phyloP scores from a whole-genome alignment of 1,284 basidiomycete genomes.

The Moesziomyces aphidis region DNA sequence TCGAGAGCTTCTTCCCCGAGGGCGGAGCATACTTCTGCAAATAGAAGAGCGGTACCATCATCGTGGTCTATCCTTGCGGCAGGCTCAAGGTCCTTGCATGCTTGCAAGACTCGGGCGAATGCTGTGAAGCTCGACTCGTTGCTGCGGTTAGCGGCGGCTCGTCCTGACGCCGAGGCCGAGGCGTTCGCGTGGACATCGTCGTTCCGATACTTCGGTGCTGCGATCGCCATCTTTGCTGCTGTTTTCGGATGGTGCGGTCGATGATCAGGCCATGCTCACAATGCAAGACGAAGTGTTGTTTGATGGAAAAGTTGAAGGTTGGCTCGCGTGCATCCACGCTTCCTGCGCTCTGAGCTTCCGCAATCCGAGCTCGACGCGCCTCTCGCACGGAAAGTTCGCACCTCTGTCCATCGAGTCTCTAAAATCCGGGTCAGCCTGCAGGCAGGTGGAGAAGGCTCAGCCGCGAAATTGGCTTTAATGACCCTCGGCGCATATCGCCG shows the following conservation, averaged over 20 bases:
- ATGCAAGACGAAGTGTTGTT: conserved; percentile 27
- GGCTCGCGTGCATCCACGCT: conserved; percentile 10
- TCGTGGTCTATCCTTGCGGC: conserved; percentile 46
- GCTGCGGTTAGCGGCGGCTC: conserved; percentile 9
- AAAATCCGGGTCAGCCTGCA: background rate
- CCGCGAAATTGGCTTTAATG: conserved; percentile 16
- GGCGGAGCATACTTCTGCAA: conserved; percentile 55
- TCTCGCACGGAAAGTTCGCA: conserved; percentile 20
- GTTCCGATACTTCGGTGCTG: conserved; percentile 6
- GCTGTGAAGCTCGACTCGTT: conserved; percentile 54
- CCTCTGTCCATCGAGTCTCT: background rate
- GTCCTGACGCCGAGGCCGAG: conserved; percentile 25
- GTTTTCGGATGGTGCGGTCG: background rate
- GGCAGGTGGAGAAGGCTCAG: conserved; percentile 1
- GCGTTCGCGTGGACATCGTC: conserved; percentile 16
- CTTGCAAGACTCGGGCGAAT: conserved; percentile 56
- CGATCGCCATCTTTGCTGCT: conserved; percentile 13
- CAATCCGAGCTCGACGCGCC: conserved; percentile 24
- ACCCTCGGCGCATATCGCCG: conserved; percentile 3
- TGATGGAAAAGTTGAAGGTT: background rate
- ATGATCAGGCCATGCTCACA: background rate
- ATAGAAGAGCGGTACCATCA: conserved; percentile 54
- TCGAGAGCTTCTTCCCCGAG: conserved; percentile 46
- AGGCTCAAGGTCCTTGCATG: conserved; percentile 44
- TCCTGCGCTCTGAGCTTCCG: conserved; percentile 10